Evolutionary conservation across 2,329 filamentous ascomycete species (phyloP).

Genomic region (Nemania abortiva): DNA sequence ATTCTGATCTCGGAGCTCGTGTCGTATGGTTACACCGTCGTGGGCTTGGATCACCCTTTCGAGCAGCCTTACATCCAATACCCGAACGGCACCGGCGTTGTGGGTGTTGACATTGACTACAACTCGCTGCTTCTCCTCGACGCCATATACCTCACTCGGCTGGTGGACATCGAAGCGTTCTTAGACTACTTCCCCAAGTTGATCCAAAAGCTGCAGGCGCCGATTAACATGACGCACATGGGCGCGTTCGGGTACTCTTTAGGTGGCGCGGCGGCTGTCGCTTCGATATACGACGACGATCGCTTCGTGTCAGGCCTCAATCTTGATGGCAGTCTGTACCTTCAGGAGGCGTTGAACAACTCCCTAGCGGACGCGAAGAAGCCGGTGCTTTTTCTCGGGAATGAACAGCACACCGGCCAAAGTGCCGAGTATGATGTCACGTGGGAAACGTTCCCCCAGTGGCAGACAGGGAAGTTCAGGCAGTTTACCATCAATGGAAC

Average conservation of each 20-base stretch:
- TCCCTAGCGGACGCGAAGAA: constrained; percentile 27
- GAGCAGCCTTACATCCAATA: constrained; percentile 48
- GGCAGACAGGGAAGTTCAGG: constrained; percentile 35
- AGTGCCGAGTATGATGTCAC: constrained; percentile 21
- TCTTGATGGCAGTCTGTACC: constrained; percentile 41
- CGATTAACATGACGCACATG: constrained; percentile 31
- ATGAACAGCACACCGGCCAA: constrained; percentile 9
- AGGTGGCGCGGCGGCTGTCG: constrained; percentile 39
- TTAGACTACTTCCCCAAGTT: constrained; percentile 12
- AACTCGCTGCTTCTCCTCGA: background rate
- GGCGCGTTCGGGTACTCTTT: constrained; percentile 43
- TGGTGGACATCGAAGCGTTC: constrained; percentile 16
- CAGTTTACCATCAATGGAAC: constrained; percentile 31
- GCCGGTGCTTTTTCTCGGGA: constrained; percentile 24
- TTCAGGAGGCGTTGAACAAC: background rate
- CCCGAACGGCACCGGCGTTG: constrained; percentile 44
- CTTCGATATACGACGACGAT: constrained; percentile 15
- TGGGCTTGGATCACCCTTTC: constrained; percentile 44
- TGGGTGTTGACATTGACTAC: constrained; percentile 35
- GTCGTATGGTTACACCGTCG: constrained; percentile 41
- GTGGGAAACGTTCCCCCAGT: constrained; percentile 40
- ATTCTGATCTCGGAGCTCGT: constrained; percentile 38
- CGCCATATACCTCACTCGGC: constrained; percentile 25
- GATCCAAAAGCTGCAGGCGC: constrained; percentile 15
- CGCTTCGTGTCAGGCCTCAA: constrained; percentile 42